Conservation (phyloP, 345 rosid genomes). For the Trapa incisa region DNA sequence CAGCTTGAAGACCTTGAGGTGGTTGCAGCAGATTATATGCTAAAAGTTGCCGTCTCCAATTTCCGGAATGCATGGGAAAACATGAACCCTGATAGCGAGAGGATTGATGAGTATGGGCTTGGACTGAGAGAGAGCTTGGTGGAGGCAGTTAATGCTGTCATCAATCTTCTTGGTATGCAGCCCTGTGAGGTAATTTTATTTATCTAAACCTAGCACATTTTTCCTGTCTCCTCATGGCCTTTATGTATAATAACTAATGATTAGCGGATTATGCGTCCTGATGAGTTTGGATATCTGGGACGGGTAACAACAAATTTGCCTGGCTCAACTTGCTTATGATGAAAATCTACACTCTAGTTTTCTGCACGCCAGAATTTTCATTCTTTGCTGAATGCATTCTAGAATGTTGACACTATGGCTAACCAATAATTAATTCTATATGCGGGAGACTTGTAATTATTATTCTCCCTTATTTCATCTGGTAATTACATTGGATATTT, state of each 20-base stretch:
- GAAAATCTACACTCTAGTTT: no score
- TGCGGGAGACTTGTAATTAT: no score
- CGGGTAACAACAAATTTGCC: background rate
- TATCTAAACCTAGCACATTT: background rate
- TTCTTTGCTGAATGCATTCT: no score
- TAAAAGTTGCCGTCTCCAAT: slow-evolving; percentile 76
- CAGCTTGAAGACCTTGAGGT: slow-evolving; percentile 96
- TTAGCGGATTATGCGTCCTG: no score
- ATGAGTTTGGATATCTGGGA: background rate
- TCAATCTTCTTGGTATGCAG: slow-evolving; percentile 96
- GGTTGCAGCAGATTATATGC: slow-evolving; percentile 81
- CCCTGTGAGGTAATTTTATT: slow-evolving; percentile 62
- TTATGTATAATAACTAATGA: background rate
- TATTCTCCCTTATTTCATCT: no score
- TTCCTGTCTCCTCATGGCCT: background rate
- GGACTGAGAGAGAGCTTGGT: slow-evolving; percentile 83
- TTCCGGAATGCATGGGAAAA: slow-evolving; percentile 97
- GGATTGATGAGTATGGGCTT: slow-evolving; percentile 90
- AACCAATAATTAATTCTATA: no score
- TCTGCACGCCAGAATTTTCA: no score
- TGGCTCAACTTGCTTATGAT: no score
- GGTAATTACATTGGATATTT: no score
- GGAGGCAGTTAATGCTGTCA: slow-evolving; percentile 80
- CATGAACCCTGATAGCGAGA: slow-evolving; percentile 67
- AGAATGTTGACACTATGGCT: no score